Conservation (phyloP, 2,329 filamentous ascomycete species). For the Phyllosticta capitalensis region DNA sequence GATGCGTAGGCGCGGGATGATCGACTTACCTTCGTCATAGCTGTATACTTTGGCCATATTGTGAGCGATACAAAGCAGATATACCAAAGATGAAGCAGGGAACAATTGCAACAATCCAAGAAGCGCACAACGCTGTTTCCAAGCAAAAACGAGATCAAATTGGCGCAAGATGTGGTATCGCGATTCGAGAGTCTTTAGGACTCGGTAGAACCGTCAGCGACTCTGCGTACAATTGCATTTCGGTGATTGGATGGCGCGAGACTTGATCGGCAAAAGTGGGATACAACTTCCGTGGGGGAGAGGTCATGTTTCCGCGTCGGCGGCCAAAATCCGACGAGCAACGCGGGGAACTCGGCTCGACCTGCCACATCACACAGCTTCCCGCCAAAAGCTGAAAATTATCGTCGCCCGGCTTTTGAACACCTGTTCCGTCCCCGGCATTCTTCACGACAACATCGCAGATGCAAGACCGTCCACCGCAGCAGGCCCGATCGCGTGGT, state of each 20-base stretch:
- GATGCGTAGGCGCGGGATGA: background rate
- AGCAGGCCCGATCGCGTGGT: background rate
- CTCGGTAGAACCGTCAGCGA: background rate
- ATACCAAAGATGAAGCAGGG: background rate
- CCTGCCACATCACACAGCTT: background rate
- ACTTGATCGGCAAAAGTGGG: conserved; percentile 10
- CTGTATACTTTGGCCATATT: conserved; percentile 57
- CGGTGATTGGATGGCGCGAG: conserved; percentile 5
- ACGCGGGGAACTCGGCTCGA: conserved; percentile 9
- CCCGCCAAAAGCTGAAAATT: background rate
- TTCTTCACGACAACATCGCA: background rate
- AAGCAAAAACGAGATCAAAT: background rate
- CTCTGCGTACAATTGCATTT: conserved; percentile 4
- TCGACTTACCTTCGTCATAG: conserved; percentile 50
- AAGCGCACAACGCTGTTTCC: background rate
- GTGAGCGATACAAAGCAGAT: background rate
- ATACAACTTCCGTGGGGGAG: conserved; percentile 7
- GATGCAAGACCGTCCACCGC: background rate
- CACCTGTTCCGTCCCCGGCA: background rate
- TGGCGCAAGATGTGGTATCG: background rate
- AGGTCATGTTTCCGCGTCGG: conserved; percentile 1
- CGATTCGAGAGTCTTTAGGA: background rate
- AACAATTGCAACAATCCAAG: background rate
- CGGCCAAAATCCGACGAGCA: conserved; percentile 6
- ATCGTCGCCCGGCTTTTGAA: background rate